A percentile compares a stretch with the other conserved stretches of the same genome.
These are phyloP conservation scores for Aspergillus flavus DNA, from an alignment of 2,329 filamentous ascomycete genomes.

Conservation along the genomic window DNA sequence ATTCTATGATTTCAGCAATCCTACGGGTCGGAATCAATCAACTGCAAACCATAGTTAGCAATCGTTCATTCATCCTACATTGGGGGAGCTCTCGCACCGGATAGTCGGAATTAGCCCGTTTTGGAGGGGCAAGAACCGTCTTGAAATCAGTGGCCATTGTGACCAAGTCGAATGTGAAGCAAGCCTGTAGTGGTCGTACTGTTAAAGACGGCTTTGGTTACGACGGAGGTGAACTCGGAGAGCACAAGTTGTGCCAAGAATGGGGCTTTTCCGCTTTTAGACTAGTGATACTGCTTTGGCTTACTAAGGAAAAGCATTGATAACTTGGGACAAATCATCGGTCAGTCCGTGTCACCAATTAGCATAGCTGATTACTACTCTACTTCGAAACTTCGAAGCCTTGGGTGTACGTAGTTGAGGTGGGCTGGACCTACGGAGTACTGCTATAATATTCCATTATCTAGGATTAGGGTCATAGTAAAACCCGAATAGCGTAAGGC, in stretches of 20 bases:
- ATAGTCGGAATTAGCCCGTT: slow-evolving; percentile 79
- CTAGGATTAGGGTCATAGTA: too few relatives aligned
- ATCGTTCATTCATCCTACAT: background rate
- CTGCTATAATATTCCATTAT: too few relatives aligned
- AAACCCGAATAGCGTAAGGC: too few relatives aligned
- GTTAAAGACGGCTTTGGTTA: slow-evolving; percentile 21
- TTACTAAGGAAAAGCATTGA: background rate
- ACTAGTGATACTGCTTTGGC: background rate
- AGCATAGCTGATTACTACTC: background rate
- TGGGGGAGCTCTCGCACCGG: slow-evolving; percentile 64
- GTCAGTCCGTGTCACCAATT: background rate
- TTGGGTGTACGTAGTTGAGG: too few relatives aligned
- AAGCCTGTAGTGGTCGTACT: slow-evolving; percentile 19
- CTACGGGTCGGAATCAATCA: slow-evolving; percentile 99
- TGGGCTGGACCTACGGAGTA: too few relatives aligned
- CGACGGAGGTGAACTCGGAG: slow-evolving; percentile 33
- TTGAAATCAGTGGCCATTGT: slow-evolving; percentile 43
- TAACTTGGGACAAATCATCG: background rate
- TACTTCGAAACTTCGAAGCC: too few relatives aligned
- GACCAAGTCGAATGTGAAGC: slow-evolving; percentile 15
- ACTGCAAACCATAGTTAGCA: slow-evolving; percentile 56
- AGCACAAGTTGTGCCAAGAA: slow-evolving; percentile 27
- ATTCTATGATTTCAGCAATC: slow-evolving; percentile 11
- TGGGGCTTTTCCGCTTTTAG: slow-evolving; percentile 3
- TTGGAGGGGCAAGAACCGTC: slow-evolving; percentile 67